Conservation (phyloP, 345 rosid species). For the Aquilaria yunnanensis region DNA sequence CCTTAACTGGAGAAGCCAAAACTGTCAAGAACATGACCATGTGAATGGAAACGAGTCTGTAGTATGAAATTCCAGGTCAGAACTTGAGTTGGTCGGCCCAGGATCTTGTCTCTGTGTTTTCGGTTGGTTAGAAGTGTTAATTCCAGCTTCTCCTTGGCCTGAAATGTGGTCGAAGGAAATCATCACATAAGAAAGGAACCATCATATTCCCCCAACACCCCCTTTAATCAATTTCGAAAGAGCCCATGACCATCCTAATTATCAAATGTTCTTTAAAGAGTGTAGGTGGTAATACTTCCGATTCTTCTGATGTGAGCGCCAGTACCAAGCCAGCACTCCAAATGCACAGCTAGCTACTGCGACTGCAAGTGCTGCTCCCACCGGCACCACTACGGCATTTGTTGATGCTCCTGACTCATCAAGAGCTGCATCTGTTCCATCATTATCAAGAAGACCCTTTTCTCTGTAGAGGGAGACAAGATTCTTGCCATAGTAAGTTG, state of each 20-base stretch:
- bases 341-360: slow-evolving; percentile 96
- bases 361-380: slow-evolving; percentile 95
- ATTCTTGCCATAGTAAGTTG: slow-evolving; percentile 53
- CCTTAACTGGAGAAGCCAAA: too few species aligned
- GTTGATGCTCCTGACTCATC: slow-evolving; percentile 60
- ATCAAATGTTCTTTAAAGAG: slow-evolving; percentile 79
- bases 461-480: slow-evolving; percentile 66
- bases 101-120: slow-evolving; percentile 22
- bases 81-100: slow-evolving; percentile 20
- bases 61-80: slow-evolving; percentile 25
- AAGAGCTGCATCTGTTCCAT: slow-evolving; percentile 26
- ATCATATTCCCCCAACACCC: slow-evolving; percentile 15
- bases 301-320: slow-evolving; percentile 95
- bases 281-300: slow-evolving; percentile 87
- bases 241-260: slow-evolving; percentile 31
- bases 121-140: slow-evolving; percentile 29
- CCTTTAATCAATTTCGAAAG: slow-evolving; percentile 28
- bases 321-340: slow-evolving; percentile 95
- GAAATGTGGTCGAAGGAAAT: slow-evolving; percentile 49
- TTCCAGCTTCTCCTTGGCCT: slow-evolving; percentile 79
- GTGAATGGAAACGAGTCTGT: slow-evolving; percentile 7
- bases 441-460: slow-evolving; percentile 29
- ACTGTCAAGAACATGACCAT: too few species aligned
- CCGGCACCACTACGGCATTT: slow-evolving; percentile 78
- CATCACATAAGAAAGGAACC: slow-evolving; percentile 31